Percentiles rank a stretch among this genome's conserved stretches.
phyloP scores from a whole-genome alignment of 2,329 filamentous ascomycete species.

The Fusarium begoniae region DNA sequence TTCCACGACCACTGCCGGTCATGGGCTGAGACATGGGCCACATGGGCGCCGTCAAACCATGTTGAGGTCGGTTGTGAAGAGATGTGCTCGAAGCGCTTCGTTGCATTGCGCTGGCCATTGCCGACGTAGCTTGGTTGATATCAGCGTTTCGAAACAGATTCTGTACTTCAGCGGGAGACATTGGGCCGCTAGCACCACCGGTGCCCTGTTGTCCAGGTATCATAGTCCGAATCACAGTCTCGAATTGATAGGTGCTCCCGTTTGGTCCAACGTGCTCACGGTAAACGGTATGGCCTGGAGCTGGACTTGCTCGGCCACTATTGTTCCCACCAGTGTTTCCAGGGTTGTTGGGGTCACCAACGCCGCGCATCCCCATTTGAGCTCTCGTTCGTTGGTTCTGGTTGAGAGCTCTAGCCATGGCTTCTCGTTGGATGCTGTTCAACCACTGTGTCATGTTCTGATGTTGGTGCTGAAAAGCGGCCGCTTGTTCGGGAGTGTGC shows the following conservation, averaged over 20 bases:
- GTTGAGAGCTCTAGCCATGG: constrained; percentile 52
- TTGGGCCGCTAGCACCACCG: constrained; percentile 36
- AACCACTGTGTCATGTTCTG: constrained; percentile 57
- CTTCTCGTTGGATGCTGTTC: constrained; percentile 58
- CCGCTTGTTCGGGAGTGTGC: constrained; percentile 43
- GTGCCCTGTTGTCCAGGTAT: constrained; percentile 19
- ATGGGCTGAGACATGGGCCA: constrained; percentile 49
- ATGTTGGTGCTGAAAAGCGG: constrained; percentile 51
- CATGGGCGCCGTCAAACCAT: constrained; percentile 56
- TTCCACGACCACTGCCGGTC: constrained; percentile 57
- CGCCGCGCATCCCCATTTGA: constrained; percentile 52
- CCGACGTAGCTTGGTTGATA: constrained; percentile 55
- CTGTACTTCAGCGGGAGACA: constrained; percentile 56
- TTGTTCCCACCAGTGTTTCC: constrained; percentile 38
- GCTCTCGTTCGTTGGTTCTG: constrained; percentile 56
- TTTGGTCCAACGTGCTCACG: constrained; percentile 48
- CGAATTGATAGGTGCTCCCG: constrained; percentile 49
- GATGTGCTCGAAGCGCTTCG: constrained; percentile 60
- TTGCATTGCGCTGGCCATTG: constrained; percentile 62
- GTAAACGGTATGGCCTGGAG: constrained; percentile 44
- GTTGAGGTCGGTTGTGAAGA: constrained; percentile 49
- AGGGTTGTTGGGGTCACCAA: constrained; percentile 45
- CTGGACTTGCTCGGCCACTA: constrained; percentile 46
- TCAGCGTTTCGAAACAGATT: constrained; percentile 58
- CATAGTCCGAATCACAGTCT: constrained; percentile 45